Conservation (phyloP, 164 flowering plant species). For the Sedum album region DNA sequence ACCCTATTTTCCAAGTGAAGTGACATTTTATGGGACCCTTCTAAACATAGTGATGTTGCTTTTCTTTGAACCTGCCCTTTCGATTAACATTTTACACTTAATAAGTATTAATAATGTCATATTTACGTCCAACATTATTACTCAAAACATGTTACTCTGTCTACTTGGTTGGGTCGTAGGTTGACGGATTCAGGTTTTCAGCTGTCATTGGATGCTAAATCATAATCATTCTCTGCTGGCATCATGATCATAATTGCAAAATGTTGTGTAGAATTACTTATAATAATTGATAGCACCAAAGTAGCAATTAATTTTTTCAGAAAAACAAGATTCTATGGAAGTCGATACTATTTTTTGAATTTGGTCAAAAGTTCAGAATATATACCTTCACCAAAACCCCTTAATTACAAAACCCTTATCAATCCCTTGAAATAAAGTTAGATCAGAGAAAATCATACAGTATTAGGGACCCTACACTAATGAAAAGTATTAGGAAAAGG, state of each 20-base stretch:
- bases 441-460: not conserved
- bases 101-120: not conserved
- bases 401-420: too few species aligned
- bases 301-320: not conserved
- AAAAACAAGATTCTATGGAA: not conserved
- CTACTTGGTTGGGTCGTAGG: not conserved
- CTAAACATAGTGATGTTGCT: conserved; percentile 4
- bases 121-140: too few species aligned
- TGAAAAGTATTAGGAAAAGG: not conserved
- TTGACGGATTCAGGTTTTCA: too few species aligned
- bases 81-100: not conserved
- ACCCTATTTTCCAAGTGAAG: conserved; percentile 23
- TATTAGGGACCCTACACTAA: not conserved
- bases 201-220: not conserved
- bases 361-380: not conserved
- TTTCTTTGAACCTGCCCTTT: not conserved
- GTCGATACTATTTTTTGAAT: not conserved
- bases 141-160: conserved; percentile 1
- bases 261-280: not conserved
- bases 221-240: not conserved
- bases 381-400: too few species aligned
- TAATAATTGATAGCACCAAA: not conserved
- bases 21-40: too few species aligned
- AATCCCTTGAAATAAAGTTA: too few species aligned
- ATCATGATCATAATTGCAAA: not conserved